phyloP scores from a whole-genome alignment of 176 grass and related monocot species.

The Puccinellia tenuiflora region DNA sequence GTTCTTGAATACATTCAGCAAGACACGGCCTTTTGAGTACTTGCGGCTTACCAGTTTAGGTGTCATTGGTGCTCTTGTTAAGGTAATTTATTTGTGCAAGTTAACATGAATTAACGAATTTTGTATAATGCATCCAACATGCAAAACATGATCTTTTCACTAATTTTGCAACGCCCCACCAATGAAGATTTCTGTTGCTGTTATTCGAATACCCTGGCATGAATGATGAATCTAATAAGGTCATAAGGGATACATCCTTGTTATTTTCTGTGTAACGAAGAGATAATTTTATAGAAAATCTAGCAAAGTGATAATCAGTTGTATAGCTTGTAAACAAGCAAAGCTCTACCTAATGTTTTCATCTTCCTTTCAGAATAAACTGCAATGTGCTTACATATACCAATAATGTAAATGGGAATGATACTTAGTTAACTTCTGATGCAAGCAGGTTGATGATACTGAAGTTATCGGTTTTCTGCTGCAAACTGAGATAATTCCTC shows the following conservation, averaged over 20 bases:
- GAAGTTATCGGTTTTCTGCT: slow-evolving; percentile 97
- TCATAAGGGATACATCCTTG: neutral
- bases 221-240: neutral
- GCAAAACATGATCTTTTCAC: neutral
- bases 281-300: no score
- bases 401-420: neutral
- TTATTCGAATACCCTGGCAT: neutral
- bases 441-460: slow-evolving; percentile 86
- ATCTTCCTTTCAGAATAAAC: neutral
- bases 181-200: neutral
- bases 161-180: neutral
- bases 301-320: neutral
- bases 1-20: slow-evolving; percentile 96
- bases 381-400: neutral
- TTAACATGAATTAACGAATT: neutral
- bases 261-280: neutral
- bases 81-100: slow-evolving; percentile 44
- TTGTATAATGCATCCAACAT: neutral
- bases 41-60: slow-evolving; percentile 89
- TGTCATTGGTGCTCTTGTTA: slow-evolving; percentile 95
- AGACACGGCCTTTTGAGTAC: slow-evolving; percentile 96
- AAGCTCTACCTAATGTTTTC: neutral
- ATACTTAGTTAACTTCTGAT: neutral
- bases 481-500: slow-evolving; percentile 99
- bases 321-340: neutral